Base-by-base conservation (phyloP, 139 green algal species). In the Haematococcus lacustris region DNA sequence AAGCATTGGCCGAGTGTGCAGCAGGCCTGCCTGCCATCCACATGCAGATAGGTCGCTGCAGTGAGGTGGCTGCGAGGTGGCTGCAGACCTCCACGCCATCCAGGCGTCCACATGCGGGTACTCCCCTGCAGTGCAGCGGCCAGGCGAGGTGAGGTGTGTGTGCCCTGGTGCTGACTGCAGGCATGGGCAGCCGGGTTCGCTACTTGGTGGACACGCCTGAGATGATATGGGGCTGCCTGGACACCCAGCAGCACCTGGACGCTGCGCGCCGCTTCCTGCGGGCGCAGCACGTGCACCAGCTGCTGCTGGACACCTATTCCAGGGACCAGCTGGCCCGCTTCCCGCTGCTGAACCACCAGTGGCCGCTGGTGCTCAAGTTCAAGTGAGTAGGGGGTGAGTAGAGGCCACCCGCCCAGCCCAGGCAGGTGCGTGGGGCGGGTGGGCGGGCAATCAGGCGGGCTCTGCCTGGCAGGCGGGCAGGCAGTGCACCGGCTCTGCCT, bases 151-250 rank as follows among this genome's bases (percentile, higher is more conserved):
- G n/a, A n/a, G n/a, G n/a, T n/a, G n/a, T n/a, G n/a, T n/a, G n/a
- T n/a, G n/a, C n/a, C n/a, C n/a, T n/a, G n/a, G n/a, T n/a, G n/a
- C n/a, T n/a, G n/a, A 62, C 25, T 43, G 32, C 75, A 92, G 88
- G 83, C 28, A 59, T 97, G 53, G 91, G 92, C 41, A 86, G 81
- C 66, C 85, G 95, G 21, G 81, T 98, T 34, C 97, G 97, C 70
- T 98, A 93, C 81, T 71, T 98, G 21, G 76, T 98, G 53, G 94
- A 98, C 80, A 97, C 94, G 0, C 93, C 93, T 0, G 94, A 98
- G 84, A 83, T 93, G 34, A 93, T 98, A 26, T 99, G 93, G 89
- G 92, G 93, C 32, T 92, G 76, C 79, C 78, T 98, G 73, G 94
- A 98, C 53, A 70, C 80, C 0, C 6, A 74, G 9, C 83, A 93